Evolutionary conservation across 2,329 filamentous ascomycete genomes (phyloP), one percentile per base, ranked within the genome.

Genomic region (Metarhizium guizhouense): DNA sequence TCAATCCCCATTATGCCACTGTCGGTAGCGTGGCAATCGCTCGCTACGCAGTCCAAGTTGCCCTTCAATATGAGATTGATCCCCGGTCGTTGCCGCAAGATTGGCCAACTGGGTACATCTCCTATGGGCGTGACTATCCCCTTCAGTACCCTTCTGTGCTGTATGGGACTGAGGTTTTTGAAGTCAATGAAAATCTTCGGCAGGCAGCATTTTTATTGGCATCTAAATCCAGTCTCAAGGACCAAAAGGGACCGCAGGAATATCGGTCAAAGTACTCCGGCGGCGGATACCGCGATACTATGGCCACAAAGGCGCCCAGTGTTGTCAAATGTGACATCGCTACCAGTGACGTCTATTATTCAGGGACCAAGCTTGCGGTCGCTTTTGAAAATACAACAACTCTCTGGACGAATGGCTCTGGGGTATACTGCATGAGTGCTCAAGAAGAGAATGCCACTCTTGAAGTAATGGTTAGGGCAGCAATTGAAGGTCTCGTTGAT

Each of bases 41-140:
- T 42, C 79, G 81, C 25, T 92, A 84, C 64, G 81, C 86, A 0
- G 78, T 91, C 5, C 88, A 91, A 65, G 86, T 90, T 3, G 86
- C 84, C 0, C 73, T 90, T 54, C 87, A 91, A 67, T 88, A 90
- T 60, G 87, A 91, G 68, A 81, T 91, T 58, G 87, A 90, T 62
- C 72, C 80, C 1, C 80, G 87, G 38, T 86, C 89, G 58, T 80
- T 88, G 38, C 84, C 86, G 0, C 64, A 65, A 2, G 84, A 84
- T 67, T 89, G 79, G 70, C 72, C 77, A 1, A 87, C 85, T 0
- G 86, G 86, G 5, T 90, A 90, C 66, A 75, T 90, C 34, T 79
- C 85, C 1, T 84, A 82, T 63, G 87, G 85, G 16, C 74, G 77
- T 25, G 67, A 74, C 29, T 61, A 65, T 6, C 83, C 86, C 0